A percentile compares a stretch with the other conserved stretches of the same genome.
phyloP scores from a whole-genome alignment of 352 stramenopile species.

The Pythium volutum region DNA sequence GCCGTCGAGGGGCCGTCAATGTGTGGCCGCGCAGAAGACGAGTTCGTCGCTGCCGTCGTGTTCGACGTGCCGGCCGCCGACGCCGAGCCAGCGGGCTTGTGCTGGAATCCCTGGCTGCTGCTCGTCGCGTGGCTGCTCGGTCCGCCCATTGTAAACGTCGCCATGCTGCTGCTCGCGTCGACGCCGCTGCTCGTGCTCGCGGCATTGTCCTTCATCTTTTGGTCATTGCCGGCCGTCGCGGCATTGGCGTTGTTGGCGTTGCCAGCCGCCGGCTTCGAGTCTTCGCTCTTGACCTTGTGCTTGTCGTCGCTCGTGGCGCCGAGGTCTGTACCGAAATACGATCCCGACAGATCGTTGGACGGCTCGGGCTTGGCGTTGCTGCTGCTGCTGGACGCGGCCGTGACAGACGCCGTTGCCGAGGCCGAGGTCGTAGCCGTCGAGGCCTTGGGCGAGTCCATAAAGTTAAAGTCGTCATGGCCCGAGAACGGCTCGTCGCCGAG shows the following conservation, averaged over 20 bases:
- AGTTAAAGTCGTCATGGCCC: constrained; percentile 71
- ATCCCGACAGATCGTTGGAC: constrained; percentile 36
- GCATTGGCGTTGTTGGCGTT: neutral
- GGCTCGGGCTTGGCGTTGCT: constrained; percentile 25
- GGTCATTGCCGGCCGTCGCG: neutral
- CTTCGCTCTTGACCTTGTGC: constrained; percentile 32
- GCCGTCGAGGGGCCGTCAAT: constrained; percentile 44
- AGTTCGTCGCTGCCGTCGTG: constrained; percentile 30
- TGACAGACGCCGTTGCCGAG: neutral
- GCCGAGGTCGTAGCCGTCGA: constrained; percentile 14
- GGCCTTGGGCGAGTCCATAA: constrained; percentile 73
- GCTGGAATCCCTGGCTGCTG: constrained; percentile 21
- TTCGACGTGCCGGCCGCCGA: constrained; percentile 9
- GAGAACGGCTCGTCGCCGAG: constrained; percentile 75
- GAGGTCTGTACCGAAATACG: constrained; percentile 73
- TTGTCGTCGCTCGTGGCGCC: constrained; percentile 29
- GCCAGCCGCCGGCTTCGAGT: constrained; percentile 30
- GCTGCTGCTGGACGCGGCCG: constrained; percentile 1
- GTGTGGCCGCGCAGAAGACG: constrained; percentile 66
- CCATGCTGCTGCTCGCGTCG: constrained; percentile 15
- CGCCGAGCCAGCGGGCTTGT: constrained; percentile 24
- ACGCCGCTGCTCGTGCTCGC: constrained; percentile 5
- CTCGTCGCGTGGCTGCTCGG: constrained; percentile 1
- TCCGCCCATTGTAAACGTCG: constrained; percentile 20
- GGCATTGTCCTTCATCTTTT: constrained; percentile 20